Evolutionary conservation across 352 stramenopile genomes (phyloP), one percentile per base, ranked within the genome.

Genomic region (Lagenidium giganteum): DNA sequence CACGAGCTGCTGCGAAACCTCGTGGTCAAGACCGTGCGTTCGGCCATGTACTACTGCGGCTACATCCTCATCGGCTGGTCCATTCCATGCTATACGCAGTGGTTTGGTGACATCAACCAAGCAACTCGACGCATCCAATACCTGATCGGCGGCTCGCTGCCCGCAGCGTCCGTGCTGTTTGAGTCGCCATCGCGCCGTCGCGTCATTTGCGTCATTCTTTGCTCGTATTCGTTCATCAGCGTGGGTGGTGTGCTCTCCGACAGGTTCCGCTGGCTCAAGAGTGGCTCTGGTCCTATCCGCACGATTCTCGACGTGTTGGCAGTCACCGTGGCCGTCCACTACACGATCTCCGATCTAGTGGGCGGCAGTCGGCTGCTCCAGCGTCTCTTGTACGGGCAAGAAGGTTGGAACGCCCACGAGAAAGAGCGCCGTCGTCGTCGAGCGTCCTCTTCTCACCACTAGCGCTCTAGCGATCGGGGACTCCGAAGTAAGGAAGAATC

Each of bases 181-280:
- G 73, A 86, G 47, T 62, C 64, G 4, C 57, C 59, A 2, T 71
- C 64, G 8, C 53, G 73, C 16, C 49, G 70, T 16, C 57, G 60
- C 2, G 70, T 68, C 1, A 78, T 83, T 34, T 70, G 65, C 13
- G 58, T 86, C 7, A 80, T 86, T 48, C 68, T 86, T 32, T 60
- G 61, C 16, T 80, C 73, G 26, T 86, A 86, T 28, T 59, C 59
- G 47, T 70, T 80, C 6, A 49, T 82, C 35, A 86, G 70, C 30
- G 54, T 80, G 33, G 61, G 60, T 21, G 64, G 56, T 3, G 70
- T 83, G 14, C 41, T 62, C 4, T 64, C 61, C 18, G 48, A 62
- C 17, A 34, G 54, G 3, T 36, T 76, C 40, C 16, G 36, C 16
- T 77, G 57, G 64, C 50, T 84, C 16, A 47, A 72, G 42, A 58